phyloP scores from a whole-genome alignment of 2,329 filamentous ascomycete genomes.

The Hypoxylon rubiginosum region DNA sequence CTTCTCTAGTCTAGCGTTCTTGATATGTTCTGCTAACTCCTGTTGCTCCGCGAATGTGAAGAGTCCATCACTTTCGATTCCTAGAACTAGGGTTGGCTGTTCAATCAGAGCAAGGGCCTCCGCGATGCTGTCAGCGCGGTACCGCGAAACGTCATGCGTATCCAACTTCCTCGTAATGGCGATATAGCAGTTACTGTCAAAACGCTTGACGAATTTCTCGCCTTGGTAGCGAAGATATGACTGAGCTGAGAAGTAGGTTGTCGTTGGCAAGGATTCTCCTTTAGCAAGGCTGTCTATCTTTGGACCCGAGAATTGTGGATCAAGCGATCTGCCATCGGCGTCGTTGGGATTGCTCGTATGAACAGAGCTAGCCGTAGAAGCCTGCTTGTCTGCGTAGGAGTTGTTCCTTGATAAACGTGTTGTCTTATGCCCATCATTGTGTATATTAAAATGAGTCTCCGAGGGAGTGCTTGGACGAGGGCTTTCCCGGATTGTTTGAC shows the following conservation, averaged over 20 bases:
- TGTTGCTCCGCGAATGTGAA: constrained; percentile 98
- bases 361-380: constrained; percentile 38
- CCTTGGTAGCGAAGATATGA: constrained; percentile 98
- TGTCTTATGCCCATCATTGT: constrained; percentile 83
- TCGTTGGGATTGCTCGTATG: constrained; percentile 37
- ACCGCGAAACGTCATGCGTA: constrained; percentile 92
- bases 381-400: constrained; percentile 53
- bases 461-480: constrained; percentile 72
- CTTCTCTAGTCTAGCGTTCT: constrained; percentile 80
- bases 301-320: constrained; percentile 80
- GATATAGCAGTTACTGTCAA: constrained; percentile 99
- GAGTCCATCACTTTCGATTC: constrained; percentile 94
- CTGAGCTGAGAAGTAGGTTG: constrained; percentile 97
- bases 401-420: constrained; percentile 67
- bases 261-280: constrained; percentile 67
- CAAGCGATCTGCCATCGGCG: constrained; percentile 52
- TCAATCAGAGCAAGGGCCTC: constrained; percentile 85
- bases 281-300: constrained; percentile 65
- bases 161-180: constrained; percentile 98
- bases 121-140: constrained; percentile 75
- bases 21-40: constrained; percentile 86
- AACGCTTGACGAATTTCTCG: constrained; percentile 94
- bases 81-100: constrained; percentile 90
- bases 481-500: constrained; percentile 83
- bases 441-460: constrained; percentile 82